A percentile compares a stretch with the other conserved stretches of the same genome.
These are phyloP conservation scores for Prosopis cineraria DNA, from an alignment of 306 rosid species.

Conservation along the genomic window DNA sequence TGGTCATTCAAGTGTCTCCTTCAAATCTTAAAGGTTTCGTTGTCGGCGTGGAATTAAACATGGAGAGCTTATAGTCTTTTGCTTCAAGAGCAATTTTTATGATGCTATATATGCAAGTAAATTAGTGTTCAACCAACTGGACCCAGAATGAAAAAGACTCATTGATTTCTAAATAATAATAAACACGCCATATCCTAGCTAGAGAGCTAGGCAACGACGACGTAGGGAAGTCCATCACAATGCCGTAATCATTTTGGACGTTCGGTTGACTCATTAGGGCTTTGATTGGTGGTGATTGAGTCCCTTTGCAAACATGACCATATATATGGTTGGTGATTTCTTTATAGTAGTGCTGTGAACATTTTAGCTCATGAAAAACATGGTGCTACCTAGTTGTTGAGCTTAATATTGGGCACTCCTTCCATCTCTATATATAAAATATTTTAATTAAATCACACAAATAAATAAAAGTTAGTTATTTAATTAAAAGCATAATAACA, in stretches of 20 bases:
- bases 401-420: too few relatives aligned
- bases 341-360: neutral
- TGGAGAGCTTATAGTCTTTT: neutral
- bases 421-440: too few relatives aligned
- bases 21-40: neutral
- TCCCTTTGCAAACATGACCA: neutral
- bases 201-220: neutral
- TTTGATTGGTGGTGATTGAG: neutral
- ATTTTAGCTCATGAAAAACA: neutral
- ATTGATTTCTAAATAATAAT: neutral
- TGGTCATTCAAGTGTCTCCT: neutral
- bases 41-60: slow-evolving; percentile 26
- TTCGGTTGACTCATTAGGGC: neutral
- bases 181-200: neutral
- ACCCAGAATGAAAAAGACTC: slow-evolving; percentile 10
- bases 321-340: neutral
- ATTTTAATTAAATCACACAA: too few relatives aligned
- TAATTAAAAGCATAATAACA: too few relatives aligned
- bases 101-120: neutral
- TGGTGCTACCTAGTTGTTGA: neutral
- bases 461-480: too few relatives aligned
- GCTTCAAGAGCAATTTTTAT: slow-evolving; percentile 16
- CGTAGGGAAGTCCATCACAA: neutral
- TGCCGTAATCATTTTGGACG: neutral
- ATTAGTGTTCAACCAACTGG: neutral